Base-by-base conservation (phyloP, 352 stramenopile species). In the Phytophthora hybrid region DNA sequence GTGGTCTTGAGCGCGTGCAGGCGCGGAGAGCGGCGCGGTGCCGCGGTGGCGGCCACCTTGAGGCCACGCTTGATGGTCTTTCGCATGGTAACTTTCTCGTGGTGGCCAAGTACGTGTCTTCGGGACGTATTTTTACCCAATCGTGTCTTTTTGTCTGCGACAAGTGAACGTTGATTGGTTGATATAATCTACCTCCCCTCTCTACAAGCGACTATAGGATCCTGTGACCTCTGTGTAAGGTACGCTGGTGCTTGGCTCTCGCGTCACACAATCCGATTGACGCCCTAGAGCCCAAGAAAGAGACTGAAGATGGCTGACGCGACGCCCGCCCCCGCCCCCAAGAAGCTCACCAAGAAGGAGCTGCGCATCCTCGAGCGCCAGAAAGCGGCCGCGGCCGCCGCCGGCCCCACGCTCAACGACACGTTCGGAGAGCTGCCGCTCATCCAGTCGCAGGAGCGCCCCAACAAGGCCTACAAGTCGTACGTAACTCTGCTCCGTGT, bases 301-400 rank as follows among this genome's bases (percentile, higher is more conserved):
- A 72, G 64, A 71, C 55, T 19, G 19, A 52, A 71, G 39, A 91
- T 91, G 83, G 80, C 81, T 37, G 83, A 91, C 81, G 66, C 63
- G 18, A 68, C 73, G 62, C 66, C 73, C 32, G 60, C 76, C 52
- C 66, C 77, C 53, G 81, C 78, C 56, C 85, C 83, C 23, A 94
- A 96, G 84, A 94, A 96, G 73, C 79, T 96, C 47, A 96, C 90
- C 13, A 96, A 96, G 85, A 96, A 96, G 85, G 90, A 96, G 76
- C 81, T 96, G 77, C 90, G 90, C 79, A 93, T 95, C 66, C 86
- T 96, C 11, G 90, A 95, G 80, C 84, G 88, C 69, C 90, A 96
- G 80, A 93, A 93, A 87, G 78, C 83, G 7, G 84, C 88, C 31
- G 87, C 80, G n/a, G 85, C 74, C 11, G 85, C 84, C 1, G 81